Conservation (phyloP, 2,329 filamentous ascomycete species). For the Decorospora gaudefroyi region DNA sequence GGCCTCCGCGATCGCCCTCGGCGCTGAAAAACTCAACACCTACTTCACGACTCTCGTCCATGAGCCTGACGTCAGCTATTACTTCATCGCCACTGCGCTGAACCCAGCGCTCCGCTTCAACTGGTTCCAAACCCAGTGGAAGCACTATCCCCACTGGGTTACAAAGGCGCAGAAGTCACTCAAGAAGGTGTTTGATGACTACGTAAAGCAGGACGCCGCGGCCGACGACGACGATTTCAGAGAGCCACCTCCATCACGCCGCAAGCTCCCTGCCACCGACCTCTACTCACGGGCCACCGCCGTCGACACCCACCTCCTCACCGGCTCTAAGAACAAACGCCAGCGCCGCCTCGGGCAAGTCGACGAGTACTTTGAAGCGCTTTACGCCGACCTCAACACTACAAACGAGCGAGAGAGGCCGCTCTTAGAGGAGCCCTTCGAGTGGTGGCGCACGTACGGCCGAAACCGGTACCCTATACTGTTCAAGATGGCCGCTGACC, state of each 20-base stretch:
- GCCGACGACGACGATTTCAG: neutral
- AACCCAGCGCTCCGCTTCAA: neutral
- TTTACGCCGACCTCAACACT: too few species aligned
- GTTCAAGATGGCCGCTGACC: slow-evolving; percentile 11
- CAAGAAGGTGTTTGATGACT: neutral
- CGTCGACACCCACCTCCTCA: neutral
- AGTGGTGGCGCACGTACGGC: slow-evolving; percentile 7
- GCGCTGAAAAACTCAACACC: neutral
- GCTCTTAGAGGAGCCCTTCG: neutral
- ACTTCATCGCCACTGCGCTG: neutral
- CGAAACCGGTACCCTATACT: slow-evolving; percentile 6
- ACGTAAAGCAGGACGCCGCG: neutral
- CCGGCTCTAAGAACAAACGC: too few species aligned
- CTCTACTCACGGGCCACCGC: neutral
- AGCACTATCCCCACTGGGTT: neutral
- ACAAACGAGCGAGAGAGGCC: neutral
- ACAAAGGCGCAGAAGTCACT: neutral
- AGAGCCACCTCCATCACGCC: too few species aligned
- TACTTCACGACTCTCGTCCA: neutral
- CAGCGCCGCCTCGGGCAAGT: too few species aligned
- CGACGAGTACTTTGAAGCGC: too few species aligned
- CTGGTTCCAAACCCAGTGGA: neutral
- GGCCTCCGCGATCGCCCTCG: neutral
- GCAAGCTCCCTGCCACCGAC: neutral
- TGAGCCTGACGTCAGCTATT: neutral